Evolutionary conservation across 495 filamentous ascomycete species (phyloP).

Genomic region (Penicillium simplicissimum): DNA sequence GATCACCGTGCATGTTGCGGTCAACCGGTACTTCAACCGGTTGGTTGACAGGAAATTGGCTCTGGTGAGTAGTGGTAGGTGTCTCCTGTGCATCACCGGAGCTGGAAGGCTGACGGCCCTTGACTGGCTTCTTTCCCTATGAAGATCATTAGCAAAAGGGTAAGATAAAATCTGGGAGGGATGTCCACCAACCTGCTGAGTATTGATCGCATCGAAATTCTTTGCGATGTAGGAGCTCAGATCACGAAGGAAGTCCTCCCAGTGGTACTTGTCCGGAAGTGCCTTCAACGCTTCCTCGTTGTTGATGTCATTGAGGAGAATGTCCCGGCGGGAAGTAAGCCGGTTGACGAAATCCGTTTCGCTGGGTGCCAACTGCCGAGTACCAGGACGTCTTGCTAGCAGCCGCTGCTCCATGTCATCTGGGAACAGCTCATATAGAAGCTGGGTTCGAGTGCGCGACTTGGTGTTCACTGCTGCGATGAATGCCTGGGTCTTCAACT

Average conservation of each 20-base stretch:
- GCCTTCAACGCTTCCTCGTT: conserved; percentile 60
- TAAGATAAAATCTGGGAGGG: background rate
- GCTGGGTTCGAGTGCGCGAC: conserved; percentile 62
- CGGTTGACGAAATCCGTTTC: conserved; percentile 75
- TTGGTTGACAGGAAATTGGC: conserved; percentile 47
- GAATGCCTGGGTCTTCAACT: conserved; percentile 84
- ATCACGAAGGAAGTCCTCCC: conserved; percentile 73
- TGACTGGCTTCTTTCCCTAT: conserved; percentile 45
- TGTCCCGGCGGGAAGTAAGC: conserved; percentile 62
- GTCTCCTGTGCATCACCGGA: conserved; percentile 44
- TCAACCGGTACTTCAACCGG: conserved; percentile 46
- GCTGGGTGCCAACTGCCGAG: conserved; percentile 62
- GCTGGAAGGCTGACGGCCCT: conserved; percentile 46
- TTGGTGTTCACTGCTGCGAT: conserved; percentile 69
- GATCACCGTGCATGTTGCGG: conserved; percentile 51
- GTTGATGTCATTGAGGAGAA: conserved; percentile 63
- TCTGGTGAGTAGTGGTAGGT: conserved; percentile 42
- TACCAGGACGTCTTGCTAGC: conserved; percentile 63
- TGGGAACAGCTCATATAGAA: conserved; percentile 75
- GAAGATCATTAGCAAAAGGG: conserved; percentile 21
- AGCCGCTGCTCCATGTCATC: conserved; percentile 64
- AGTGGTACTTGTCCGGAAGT: conserved; percentile 75
- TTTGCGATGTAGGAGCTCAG: conserved; percentile 74
- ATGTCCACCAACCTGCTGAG: conserved; percentile 42
- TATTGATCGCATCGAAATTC: conserved; percentile 66